Percentiles rank a stretch among this genome's conserved stretches.
phyloP scores from a whole-genome alignment of 1,139 yeast species.

The Yamadazyma friedrichii region DNA sequence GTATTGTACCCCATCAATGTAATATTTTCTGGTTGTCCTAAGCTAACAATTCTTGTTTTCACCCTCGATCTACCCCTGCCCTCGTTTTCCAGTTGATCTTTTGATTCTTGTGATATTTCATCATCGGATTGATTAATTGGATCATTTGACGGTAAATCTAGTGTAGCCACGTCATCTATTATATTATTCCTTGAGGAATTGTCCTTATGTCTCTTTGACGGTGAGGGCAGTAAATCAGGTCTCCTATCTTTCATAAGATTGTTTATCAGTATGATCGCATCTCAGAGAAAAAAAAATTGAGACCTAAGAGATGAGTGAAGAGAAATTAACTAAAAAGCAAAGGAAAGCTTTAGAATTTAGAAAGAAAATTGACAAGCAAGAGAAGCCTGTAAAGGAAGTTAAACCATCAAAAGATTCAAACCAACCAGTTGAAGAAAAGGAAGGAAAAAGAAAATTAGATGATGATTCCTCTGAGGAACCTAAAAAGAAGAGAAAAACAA shows the following conservation, averaged over 20 bases:
- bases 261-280: constrained; percentile 6
- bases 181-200: background rate
- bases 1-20: constrained; percentile 62
- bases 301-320: constrained; percentile 27
- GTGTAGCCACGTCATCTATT: background rate
- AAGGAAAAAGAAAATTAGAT: constrained; percentile 15
- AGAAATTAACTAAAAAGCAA: constrained; percentile 68
- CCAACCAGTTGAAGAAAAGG: constrained; percentile 13
- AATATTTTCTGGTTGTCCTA: constrained; percentile 21
- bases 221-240: constrained; percentile 4
- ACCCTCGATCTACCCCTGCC: constrained; percentile 27
- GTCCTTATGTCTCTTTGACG: constrained; percentile 5
- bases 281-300: constrained; percentile 2
- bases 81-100: constrained; percentile 1
- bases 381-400: constrained; percentile 31
- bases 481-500: constrained; percentile 68
- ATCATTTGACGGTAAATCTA: background rate
- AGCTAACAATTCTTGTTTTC: constrained; percentile 15
- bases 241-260: constrained; percentile 1
- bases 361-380: constrained; percentile 25
- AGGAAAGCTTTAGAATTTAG: constrained; percentile 74
- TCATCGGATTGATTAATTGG: background rate
- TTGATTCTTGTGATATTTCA: background rate
- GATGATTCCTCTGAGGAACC: constrained; percentile 16
- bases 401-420: too few relatives aligned